Percentiles rank a stretch among this genome's conserved stretches.
Conservation (phyloP, 2,329 filamentous ascomycete species). For the Colletotrichum echinochloae region DNA sequence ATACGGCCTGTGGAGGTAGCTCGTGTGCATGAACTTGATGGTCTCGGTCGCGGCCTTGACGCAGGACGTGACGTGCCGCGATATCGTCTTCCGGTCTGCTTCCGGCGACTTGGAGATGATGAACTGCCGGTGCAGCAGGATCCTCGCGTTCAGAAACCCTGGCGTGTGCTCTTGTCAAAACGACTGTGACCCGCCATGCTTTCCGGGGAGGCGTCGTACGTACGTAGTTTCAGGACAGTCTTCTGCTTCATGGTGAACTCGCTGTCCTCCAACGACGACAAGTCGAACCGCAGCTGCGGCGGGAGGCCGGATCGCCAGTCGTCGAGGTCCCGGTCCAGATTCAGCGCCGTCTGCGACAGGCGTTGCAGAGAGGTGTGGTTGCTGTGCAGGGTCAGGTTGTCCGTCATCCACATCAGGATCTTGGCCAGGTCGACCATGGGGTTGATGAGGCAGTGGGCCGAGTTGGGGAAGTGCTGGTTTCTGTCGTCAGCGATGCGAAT, state of each 20-base stretch:
- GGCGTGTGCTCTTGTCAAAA: not conserved
- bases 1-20: conserved; percentile 35
- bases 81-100: conserved; percentile 25
- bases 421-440: conserved; percentile 38
- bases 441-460: conserved; percentile 32
- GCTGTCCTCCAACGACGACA: conserved; percentile 33
- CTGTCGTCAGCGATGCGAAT: not conserved
- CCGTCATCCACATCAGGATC: conserved; percentile 40
- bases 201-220: fast-evolving
- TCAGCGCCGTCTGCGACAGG: conserved; percentile 31
- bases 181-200: not conserved
- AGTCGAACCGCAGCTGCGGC: conserved; percentile 22
- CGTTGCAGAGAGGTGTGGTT: conserved; percentile 32
- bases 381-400: conserved; percentile 31
- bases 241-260: conserved; percentile 39
- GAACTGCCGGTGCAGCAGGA: conserved; percentile 33
- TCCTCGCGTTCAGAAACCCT: conserved; percentile 37
- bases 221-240: conserved; percentile 35
- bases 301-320: conserved; percentile 34
- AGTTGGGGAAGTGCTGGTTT: conserved; percentile 28
- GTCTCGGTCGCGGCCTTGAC: conserved; percentile 33
- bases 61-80: conserved; percentile 17
- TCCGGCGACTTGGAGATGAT: conserved; percentile 27
- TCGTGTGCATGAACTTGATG: conserved; percentile 36
- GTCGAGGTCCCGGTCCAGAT: conserved; percentile 25